Base-by-base conservation (phyloP, 371 early-diverging fungal species). In the Mucor irregularis region DNA sequence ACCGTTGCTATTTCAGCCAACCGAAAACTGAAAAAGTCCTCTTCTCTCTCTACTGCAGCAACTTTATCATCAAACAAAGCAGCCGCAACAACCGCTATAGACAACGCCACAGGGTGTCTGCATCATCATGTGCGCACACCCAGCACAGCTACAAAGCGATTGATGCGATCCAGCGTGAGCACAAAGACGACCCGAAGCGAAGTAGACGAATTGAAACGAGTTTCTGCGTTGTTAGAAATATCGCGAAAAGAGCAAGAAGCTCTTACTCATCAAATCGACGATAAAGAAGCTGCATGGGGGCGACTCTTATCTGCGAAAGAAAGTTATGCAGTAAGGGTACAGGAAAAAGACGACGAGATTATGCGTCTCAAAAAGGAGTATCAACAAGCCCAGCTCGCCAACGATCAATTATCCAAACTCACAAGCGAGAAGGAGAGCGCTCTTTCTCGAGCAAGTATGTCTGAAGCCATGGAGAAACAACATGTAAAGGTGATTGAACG, bases 251-350 rank as follows among this genome's bases (percentile, higher is more conserved):
- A 72, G 24, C 52, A 66, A 19, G 58, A 52, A 19, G 58, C 37
- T 17, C 57, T 73, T 28, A 44, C 46, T 9, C 55, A 66, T 28
- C 56, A 73, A 39, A 58, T 73, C 58, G 56, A 61, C 21, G 58
- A 61, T 24, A 66, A 69, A 33, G 73, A 73, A 25, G 70, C 62
- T 14, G 75, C 71, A 14, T 74, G 68, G 68, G 69, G 68, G 21
- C 64, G 68, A 0, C 47, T 72, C 2, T 58, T 75, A 0, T 69
- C 72, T 9, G 62, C 61, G 31, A 75, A 76, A 44, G 73, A 72
- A 52, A 76, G 76, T 25, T 69, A 72, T 51, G 71, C 70, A 1
- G 35, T 72, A 2, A 68, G 59, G 22, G 70, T 72, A 2, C 51
- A 76, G 53, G 76, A 76, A 28, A 56, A 64, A 28, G 56, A 62